phyloP scores from a whole-genome alignment of 1,139 yeast species.

The Lodderomyces oxycetoniae region DNA sequence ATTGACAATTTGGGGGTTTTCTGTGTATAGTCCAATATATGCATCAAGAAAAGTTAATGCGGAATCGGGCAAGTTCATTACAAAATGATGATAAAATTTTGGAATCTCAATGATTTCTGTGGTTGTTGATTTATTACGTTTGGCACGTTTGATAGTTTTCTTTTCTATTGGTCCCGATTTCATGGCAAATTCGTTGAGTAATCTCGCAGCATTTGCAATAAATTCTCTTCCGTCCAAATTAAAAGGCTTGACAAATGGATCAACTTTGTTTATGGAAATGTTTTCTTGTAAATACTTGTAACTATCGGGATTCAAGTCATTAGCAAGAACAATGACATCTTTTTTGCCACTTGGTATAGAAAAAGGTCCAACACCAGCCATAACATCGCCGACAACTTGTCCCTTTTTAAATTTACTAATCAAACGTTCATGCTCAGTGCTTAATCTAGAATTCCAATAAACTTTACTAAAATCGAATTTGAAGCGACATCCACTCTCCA shows the following conservation, averaged over 20 bases:
- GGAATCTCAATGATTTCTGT: conserved; percentile 48
- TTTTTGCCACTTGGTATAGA: conserved; percentile 94
- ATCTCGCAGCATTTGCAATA: conserved; percentile 55
- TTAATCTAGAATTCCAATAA: conserved; percentile 95
- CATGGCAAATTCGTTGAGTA: conserved; percentile 39
- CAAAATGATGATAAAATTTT: conserved; percentile 61
- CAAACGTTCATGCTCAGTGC: conserved; percentile 87
- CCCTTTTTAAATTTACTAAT: conserved; percentile 56
- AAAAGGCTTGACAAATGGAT: conserved; percentile 53
- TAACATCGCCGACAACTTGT: conserved; percentile 86
- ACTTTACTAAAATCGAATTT: conserved; percentile 87
- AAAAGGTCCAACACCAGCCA: conserved; percentile 99
- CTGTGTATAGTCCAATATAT: conserved; percentile 62
- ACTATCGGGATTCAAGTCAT: conserved; percentile 89
- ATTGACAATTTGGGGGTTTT: conserved; percentile 29
- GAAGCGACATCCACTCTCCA: conserved; percentile 82
- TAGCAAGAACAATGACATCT: conserved; percentile 75
- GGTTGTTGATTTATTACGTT: conserved; percentile 24
- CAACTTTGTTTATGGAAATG: conserved; percentile 59
- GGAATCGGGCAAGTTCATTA: conserved; percentile 93
- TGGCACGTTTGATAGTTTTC: conserved; percentile 26
- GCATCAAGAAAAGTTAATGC: conserved; percentile 83
- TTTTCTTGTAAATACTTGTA: conserved; percentile 65
- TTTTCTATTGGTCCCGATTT: conserved; percentile 25
- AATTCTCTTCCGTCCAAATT: conserved; percentile 83